These are phyloP conservation scores for Eimeria maxima DNA, from an alignment of 169 alveolate species.

Conservation along the genomic window DNA sequence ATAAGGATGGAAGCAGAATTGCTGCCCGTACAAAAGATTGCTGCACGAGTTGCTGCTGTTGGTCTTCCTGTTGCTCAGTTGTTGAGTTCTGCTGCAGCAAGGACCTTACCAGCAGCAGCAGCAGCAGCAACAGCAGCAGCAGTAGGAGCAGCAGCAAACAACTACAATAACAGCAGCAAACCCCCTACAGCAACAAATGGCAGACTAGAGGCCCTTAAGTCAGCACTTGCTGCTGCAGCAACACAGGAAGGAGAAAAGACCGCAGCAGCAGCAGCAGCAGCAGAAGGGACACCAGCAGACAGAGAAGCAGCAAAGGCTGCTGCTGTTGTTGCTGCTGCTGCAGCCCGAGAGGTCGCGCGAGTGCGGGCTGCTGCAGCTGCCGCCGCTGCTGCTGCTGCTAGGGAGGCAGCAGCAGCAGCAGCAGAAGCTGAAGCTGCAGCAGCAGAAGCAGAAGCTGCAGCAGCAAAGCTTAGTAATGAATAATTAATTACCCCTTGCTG, in stretches of 20 bases:
- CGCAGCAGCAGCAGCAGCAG: too few species aligned
- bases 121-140: neutral
- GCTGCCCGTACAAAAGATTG: neutral
- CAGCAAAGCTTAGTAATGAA: neutral
- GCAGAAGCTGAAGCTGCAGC: neutral
- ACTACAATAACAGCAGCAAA: neutral
- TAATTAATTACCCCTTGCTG: neutral
- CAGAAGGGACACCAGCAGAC: too few species aligned
- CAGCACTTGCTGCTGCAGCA: neutral
- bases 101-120: neutral
- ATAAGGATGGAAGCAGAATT: neutral
- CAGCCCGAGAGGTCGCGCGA: neutral
- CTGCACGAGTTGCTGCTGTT: neutral
- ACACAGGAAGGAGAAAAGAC: too few species aligned
- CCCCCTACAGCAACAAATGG: neutral
- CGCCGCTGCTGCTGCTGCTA: conserved; percentile 19
- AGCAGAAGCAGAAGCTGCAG: neutral
- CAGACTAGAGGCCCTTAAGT: neutral
- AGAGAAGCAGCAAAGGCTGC: conserved; percentile 18
- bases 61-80: neutral
- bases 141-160: too few species aligned
- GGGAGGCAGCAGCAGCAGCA: conserved; percentile 52
- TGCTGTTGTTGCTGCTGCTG: neutral
- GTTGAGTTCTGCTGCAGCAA: neutral
- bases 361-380: neutral